Base-by-base conservation (phyloP, 2,329 filamentous ascomycete genomes). In the Verticillium isaacii region DNA sequence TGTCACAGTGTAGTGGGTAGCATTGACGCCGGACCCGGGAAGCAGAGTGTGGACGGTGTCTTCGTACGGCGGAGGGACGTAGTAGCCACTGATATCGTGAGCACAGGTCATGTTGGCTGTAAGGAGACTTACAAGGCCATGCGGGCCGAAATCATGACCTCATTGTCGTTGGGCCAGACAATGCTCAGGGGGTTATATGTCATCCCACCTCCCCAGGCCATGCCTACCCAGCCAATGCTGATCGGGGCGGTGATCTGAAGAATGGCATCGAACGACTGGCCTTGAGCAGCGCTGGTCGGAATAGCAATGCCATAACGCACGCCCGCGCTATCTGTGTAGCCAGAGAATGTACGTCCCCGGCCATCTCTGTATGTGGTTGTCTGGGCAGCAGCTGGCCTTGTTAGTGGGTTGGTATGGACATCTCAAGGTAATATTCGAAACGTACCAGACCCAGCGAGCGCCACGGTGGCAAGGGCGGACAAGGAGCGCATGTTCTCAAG, bases 191-290 rank as follows among this genome's bases (percentile, higher is more conserved):
- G 79, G 50, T 75, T 75, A 62, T 78, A 77, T 5, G 75, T 73
- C 79, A 80, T 81, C 9, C 72, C 71, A 5, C 77, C 77, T 29
- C 77, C 78, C 77, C 77, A 80, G 12, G 77, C 72, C 19, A 80
- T 67, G 2, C 77, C 78, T 2, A 75, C 74, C 78, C 78, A 81
- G 39, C 77, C 78, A 52, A 76, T 74, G 2, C 68, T 66, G 15
- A 69, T 67, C 1, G 78, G 77, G 2, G 78, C 76, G 0, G 76
- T 71, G 39, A 80, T 72, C 62, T 80, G 78, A 25, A 80, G 45
- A 5, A 80, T 74, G 12, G 73, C 71, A 60, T 80, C 78, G 62
- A 76, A 80, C 0, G 74, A 65, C 8, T 69, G 62, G 1, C 62
- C 64, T 3, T 58, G 64, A 0, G 69, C 15, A 2, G 72, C 68